Evolutionary conservation across 441 rosid species (phyloP), one percentile per base, ranked within the genome.

Genomic region (Heliophila coronopifolia): DNA sequence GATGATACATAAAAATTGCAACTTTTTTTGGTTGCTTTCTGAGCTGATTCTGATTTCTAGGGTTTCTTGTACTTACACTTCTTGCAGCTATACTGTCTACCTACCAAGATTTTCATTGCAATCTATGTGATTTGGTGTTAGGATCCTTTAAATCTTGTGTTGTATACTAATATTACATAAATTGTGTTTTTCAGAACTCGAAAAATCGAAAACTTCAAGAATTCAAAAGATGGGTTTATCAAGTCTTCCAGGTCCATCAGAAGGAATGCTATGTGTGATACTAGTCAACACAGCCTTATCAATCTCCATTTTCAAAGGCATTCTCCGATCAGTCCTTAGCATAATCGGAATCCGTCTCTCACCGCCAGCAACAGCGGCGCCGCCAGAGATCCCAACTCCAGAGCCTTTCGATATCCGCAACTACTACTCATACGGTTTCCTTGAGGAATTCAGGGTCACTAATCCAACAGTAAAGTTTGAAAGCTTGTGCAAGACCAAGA

Each of bases 201-300:
- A n/a, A n/a, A n/a, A n/a, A n/a, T n/a, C n/a, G n/a, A n/a, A n/a
- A n/a, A n/a, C n/a, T n/a, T n/a, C n/a, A n/a, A n/a, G n/a, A n/a
- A n/a, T n/a, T n/a, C n/a, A n/a, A 36, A 71, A 44, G 45, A 90
- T 90, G 96, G 98, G 96, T 67, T 71, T 90, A 27, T 80, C 92
- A 11, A 86, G 83, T 39, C 89, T 86, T 35, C 98, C 98, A 17
- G 67, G 94, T 57, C 94, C 96, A 60, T 90, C 98, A 35, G 98
- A 90, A 74, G 94, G 96, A 72, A 74, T 90, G 42, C 54, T 90
- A 9, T 80, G 96, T 36, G 65, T 86, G 30, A 60, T 90, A 56
- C 55, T 84, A 71, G 92, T 86, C 2, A 84, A 90, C 80, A 86
- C 98, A 3, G 96, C 87, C 13, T 51, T 82, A 32, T 82, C 94